These are phyloP conservation scores for Fusarium subglutinans DNA, from an alignment of 2,329 filamentous ascomycete genomes.

Conservation along the genomic window DNA sequence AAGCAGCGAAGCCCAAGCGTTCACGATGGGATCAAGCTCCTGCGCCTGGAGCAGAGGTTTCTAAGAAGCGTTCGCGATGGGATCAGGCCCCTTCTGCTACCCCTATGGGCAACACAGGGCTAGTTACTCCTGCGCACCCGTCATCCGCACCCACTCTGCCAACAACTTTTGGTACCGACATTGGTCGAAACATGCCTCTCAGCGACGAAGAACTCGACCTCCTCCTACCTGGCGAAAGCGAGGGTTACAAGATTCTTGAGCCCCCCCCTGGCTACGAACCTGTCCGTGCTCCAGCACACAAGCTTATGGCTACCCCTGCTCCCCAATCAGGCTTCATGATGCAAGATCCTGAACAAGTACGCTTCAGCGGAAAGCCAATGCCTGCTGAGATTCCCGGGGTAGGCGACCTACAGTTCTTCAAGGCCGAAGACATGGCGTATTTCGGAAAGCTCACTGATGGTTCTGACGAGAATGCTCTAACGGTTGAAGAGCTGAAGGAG, in stretches of 20 bases:
- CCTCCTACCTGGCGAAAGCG: slow-evolving; percentile 85
- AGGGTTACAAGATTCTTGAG: slow-evolving; percentile 92
- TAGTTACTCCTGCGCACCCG: slow-evolving; percentile 80
- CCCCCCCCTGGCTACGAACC: slow-evolving; percentile 93
- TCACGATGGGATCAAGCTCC: slow-evolving; percentile 89
- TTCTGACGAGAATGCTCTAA: slow-evolving; percentile 88
- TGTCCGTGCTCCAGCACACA: slow-evolving; percentile 78
- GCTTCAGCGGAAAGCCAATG: slow-evolving; percentile 86
- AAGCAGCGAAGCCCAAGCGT: slow-evolving; percentile 73
- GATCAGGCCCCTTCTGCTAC: slow-evolving; percentile 88
- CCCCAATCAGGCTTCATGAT: slow-evolving; percentile 94
- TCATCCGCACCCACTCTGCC: slow-evolving; percentile 65
- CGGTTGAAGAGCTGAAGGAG: slow-evolving; percentile 95
- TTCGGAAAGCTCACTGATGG: slow-evolving; percentile 97
- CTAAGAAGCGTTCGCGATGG: slow-evolving; percentile 87
- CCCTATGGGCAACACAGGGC: slow-evolving; percentile 76
- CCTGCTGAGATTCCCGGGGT: slow-evolving; percentile 96
- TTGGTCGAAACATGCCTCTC: slow-evolving; percentile 80
- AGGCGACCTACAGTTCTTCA: slow-evolving; percentile 97
- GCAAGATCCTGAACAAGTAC: slow-evolving; percentile 89
- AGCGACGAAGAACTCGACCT: slow-evolving; percentile 94
- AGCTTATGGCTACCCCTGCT: slow-evolving; percentile 76
- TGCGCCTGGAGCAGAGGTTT: slow-evolving; percentile 64
- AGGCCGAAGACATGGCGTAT: slow-evolving; percentile 98
- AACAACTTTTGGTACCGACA: slow-evolving; percentile 81